Base-by-base conservation (phyloP, 1,284 basidiomycete genomes). In the Fomes fomentarius region DNA sequence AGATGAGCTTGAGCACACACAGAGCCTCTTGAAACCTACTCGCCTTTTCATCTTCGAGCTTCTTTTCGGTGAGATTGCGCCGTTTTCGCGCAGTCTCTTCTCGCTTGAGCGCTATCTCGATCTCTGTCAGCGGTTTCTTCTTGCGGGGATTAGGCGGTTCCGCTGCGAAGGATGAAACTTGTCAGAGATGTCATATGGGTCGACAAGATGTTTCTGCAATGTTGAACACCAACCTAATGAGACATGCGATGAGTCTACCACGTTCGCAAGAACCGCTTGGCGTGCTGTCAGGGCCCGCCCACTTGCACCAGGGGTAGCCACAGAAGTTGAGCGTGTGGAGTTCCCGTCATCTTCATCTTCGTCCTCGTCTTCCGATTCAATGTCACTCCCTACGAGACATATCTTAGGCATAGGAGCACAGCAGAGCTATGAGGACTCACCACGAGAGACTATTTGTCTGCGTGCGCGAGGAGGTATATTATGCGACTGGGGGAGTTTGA, bases 1-100 rank as follows among this genome's bases (percentile, higher is more conserved):
- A n/a, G n/a, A n/a, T n/a, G n/a, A n/a, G n/a, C n/a, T n/a, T n/a
- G n/a, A n/a, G n/a, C n/a, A n/a, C n/a, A n/a, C n/a, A n/a, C n/a
- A n/a, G n/a, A n/a, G n/a, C n/a, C n/a, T n/a, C n/a, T n/a, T n/a
- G 10, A 15, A 28, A 15, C 8, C 9, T 11, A 33, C 42, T 37
- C 54, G 87, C 93, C 82, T 96, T 96, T 70, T 96, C 94, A 64
- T 96, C 94, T 68, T 96, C 92, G 19, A 94, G 77, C 70, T 91
- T 93, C 78, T 95, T 94, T 71, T 95, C 94, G 17, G 84, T 87
- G 56, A 95, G 77, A 62, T 95, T 91, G 65, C 87, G 91, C 41
- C 94, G 79, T 68, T 94, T 91, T 28, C 93, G 78, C 0, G 93
- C 92, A 0, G 87, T 93, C 72, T 96, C 94, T 68, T 94, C 92